Conservation (phyloP, 75 land plant species). For the Sequoia sempervirens region DNA sequence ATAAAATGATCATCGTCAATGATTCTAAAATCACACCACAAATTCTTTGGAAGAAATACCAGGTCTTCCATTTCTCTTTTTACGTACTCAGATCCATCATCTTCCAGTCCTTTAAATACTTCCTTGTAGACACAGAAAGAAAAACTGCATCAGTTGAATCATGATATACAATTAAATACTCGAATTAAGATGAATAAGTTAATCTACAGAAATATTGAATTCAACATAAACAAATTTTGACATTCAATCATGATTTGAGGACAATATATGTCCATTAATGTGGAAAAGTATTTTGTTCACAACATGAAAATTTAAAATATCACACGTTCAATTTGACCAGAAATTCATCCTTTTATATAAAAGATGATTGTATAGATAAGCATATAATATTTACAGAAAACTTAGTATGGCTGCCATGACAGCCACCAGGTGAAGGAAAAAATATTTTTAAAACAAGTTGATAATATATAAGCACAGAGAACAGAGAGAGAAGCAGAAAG, state of each 20-base stretch:
- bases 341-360: too few relatives aligned
- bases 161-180: neutral
- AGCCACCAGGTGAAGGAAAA: too few relatives aligned
- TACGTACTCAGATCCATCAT: neutral
- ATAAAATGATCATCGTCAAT: neutral
- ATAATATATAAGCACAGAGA: too few relatives aligned
- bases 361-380: too few relatives aligned
- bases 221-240: neutral
- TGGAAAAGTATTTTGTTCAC: neutral
- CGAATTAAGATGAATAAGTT: neutral
- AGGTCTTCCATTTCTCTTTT: neutral
- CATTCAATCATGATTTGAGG: neutral
- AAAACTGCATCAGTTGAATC: neutral
- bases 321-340: neutral
- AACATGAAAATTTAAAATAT: neutral
- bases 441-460: too few relatives aligned
- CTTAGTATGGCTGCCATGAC: too few relatives aligned
- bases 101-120: neutral
- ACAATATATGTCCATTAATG: neutral
- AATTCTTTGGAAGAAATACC: constrained; percentile 3
- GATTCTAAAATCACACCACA: constrained; percentile 1
- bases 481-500: too few relatives aligned
- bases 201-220: neutral
- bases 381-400: too few relatives aligned
- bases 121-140: neutral